phyloP scores from a whole-genome alignment of 768 basidiomycete genomes.

The Termitomyces sp. region DNA sequence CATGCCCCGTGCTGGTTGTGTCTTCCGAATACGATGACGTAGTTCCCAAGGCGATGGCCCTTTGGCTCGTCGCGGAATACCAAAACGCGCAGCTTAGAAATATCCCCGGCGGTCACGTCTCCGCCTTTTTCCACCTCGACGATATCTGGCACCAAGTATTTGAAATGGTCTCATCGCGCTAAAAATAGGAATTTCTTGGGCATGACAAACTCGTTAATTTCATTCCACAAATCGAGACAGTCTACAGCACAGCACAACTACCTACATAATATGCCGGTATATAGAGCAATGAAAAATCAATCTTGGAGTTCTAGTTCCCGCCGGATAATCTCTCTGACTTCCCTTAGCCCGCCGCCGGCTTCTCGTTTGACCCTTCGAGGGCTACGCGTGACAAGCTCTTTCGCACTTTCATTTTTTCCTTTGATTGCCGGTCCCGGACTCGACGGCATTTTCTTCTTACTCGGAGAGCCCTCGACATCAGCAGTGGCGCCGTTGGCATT shows the following conservation, averaged over 20 bases:
- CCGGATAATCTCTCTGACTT: slow-evolving; percentile 80
- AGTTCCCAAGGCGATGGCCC: slow-evolving; percentile 38
- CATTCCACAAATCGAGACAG: slow-evolving; percentile 18
- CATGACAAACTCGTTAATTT: neutral
- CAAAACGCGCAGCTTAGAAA: slow-evolving; percentile 37
- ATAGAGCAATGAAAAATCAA: slow-evolving; percentile 32
- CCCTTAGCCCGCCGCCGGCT: slow-evolving; percentile 70
- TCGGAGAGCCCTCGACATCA: slow-evolving; percentile 32
- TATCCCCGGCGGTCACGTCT: slow-evolving; percentile 49
- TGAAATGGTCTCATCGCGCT: slow-evolving; percentile 2
- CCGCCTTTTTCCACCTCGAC: slow-evolving; percentile 40
- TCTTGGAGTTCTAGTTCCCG: slow-evolving; percentile 73
- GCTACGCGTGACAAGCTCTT: slow-evolving; percentile 63
- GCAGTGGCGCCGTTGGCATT: slow-evolving; percentile 13
- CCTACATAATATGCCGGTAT: slow-evolving; percentile 15
- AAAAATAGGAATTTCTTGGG: too few relatives aligned
- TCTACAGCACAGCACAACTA: slow-evolving; percentile 15
- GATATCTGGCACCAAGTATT: slow-evolving; percentile 41
- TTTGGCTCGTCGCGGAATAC: slow-evolving; percentile 47
- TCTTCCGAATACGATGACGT: slow-evolving; percentile 39
- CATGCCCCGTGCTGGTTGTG: slow-evolving; percentile 43
- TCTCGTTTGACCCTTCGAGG: slow-evolving; percentile 71
- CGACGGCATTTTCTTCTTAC: slow-evolving; percentile 30
- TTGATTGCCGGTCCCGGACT: slow-evolving; percentile 46
- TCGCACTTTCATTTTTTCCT: slow-evolving; percentile 54